Evolutionary conservation across 2,329 filamentous ascomycete genomes (phyloP), one percentile per base, ranked within the genome.

Genomic region (Periconia digitata): DNA sequence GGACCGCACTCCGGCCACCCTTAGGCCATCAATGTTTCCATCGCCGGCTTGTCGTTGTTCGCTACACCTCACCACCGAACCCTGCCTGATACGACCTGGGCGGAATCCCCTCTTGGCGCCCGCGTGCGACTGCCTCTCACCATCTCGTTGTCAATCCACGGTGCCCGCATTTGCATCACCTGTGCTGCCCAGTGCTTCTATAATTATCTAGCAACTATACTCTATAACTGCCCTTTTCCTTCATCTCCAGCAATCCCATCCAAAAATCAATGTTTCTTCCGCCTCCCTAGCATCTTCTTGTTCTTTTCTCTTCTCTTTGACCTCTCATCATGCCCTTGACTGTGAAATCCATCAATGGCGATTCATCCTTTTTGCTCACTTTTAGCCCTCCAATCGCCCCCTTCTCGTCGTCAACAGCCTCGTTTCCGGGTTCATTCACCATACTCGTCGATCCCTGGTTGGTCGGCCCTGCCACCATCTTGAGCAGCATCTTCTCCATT

Each of bases 381-480:
- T 85, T 88, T 60, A 74, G 79, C 47, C 81, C 82, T 24, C 71
- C 79, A 22, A 70, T 74, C n/a, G 71, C 75, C 40, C 66, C 75
- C 46, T 57, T 60, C 8, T 57, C 68, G 17, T 32, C 27, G n/a
- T 69, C 69, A 48, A 72, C 65, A 41, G 64, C 60, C 47, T 60
- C 67, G 37, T 72, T 72, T 23, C 74, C 76, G 12, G 74, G 53
- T 24, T 77, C 80, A 3, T 90, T 86, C 67, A 84, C 80, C 15
- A 79, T 91, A 44, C 77, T 91, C 35, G 70, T 90, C 43, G 87
- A 92, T 64, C 87, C 88, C 3, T 90, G 86, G 84, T 76, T 89
- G 24, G 74, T 76, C 10, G 84, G 84, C 0, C 72, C 80, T 3
- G 83, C 83, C 10, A 81, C 79, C 44, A 79, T 85, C 53, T 76